These are phyloP conservation scores for Juglanconis juglandina DNA, from an alignment of 2,329 filamentous ascomycete genomes.

Conservation along the genomic window DNA sequence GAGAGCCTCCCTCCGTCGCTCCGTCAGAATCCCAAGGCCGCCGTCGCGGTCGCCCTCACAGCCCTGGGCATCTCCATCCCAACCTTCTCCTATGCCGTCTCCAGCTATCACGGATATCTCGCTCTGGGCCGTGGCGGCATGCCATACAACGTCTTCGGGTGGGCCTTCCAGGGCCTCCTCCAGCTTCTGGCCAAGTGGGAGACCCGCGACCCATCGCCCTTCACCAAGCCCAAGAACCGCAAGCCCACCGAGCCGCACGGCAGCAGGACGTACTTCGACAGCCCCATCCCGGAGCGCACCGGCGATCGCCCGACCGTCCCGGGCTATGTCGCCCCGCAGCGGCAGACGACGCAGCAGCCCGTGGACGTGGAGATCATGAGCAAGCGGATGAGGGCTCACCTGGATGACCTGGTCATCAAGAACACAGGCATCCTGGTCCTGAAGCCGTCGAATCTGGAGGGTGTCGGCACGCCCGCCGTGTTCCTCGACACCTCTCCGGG, in stretches of 20 bases:
- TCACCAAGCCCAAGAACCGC: conserved; percentile 19
- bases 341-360: conserved; percentile 29
- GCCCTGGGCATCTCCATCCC: conserved; percentile 11
- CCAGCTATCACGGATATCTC: conserved; percentile 37
- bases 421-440: conserved; percentile 29
- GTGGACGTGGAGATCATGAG: conserved; percentile 16
- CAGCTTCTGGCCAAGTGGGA: conserved; percentile 33
- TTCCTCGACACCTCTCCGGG: conserved; percentile 21
- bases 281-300: conserved; percentile 18
- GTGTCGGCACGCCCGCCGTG: conserved; percentile 28
- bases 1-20: not conserved
- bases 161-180: conserved; percentile 34
- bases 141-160: conserved; percentile 40
- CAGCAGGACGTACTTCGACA: conserved; percentile 21
- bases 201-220: conserved; percentile 27
- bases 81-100: conserved; percentile 22
- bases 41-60: conserved; percentile 6
- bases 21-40: not conserved
- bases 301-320: conserved; percentile 32
- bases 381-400: conserved; percentile 24
- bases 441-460: conserved; percentile 30
- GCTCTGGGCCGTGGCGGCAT: conserved; percentile 42
- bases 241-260: conserved; percentile 26
- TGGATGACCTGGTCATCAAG: conserved; percentile 21
- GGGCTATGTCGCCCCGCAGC: conserved; percentile 34